Conservation (phyloP, 2,329 filamentous ascomycete species). For the Falciphora oryzae region DNA sequence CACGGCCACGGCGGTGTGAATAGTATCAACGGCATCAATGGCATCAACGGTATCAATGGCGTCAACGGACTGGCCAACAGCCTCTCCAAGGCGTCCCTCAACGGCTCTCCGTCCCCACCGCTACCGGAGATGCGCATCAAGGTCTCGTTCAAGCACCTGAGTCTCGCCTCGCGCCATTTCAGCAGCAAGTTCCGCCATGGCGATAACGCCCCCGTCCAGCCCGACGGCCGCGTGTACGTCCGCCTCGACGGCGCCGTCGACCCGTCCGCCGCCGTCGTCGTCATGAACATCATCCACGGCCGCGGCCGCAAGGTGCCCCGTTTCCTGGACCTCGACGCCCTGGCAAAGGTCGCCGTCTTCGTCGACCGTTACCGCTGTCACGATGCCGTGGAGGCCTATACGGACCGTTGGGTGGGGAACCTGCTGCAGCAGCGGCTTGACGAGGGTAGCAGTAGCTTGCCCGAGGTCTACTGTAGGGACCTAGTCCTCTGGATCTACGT, state of each 20-base stretch:
- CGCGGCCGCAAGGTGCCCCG: slow-evolving; percentile 33
- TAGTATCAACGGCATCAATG: background rate
- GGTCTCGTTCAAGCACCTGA: slow-evolving; percentile 30
- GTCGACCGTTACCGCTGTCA: slow-evolving; percentile 36
- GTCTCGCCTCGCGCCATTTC: slow-evolving; percentile 26
- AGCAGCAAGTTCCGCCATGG: slow-evolving; percentile 19
- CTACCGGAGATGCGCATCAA: slow-evolving; percentile 26
- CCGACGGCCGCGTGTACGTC: slow-evolving; percentile 27
- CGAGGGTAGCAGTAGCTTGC: slow-evolving; percentile 8
- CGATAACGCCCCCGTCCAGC: slow-evolving; percentile 12
- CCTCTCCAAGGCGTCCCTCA: slow-evolving; percentile 7
- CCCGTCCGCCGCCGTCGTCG: slow-evolving; percentile 31
- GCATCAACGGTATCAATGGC: background rate
- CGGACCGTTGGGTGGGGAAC: slow-evolving; percentile 29
- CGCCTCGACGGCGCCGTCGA: slow-evolving; percentile 26
- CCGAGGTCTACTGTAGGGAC: slow-evolving; percentile 16
- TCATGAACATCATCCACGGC: slow-evolving; percentile 41
- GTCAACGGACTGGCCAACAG: slow-evolving; percentile 6
- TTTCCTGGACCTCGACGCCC: slow-evolving; percentile 30
- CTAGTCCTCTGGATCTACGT: slow-evolving; percentile 26
- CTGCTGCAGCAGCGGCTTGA: background rate
- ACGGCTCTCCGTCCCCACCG: slow-evolving; percentile 8
- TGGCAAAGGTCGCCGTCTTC: slow-evolving; percentile 38
- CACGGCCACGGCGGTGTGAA: background rate
- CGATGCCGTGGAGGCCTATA: slow-evolving; percentile 36